These are phyloP conservation scores for Oryza australiensis DNA, from an alignment of 176 grass and related monocot species.

Conservation along the genomic window DNA sequence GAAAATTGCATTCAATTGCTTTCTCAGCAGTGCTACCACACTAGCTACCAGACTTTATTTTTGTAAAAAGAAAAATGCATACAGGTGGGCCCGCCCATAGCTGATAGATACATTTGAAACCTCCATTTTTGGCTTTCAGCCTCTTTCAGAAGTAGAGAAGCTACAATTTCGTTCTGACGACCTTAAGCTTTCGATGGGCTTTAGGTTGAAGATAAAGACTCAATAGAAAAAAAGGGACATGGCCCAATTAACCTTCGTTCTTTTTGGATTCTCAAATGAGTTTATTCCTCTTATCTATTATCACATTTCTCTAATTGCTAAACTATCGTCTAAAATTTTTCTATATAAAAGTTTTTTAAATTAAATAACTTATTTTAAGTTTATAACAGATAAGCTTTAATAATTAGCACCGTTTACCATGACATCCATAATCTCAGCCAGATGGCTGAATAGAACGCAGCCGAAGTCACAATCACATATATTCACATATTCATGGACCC, in stretches of 20 bases:
- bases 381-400: too few species aligned
- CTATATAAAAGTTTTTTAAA: too few species aligned
- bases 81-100: neutral
- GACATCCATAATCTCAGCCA: too few species aligned
- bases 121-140: neutral
- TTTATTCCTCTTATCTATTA: too few species aligned
- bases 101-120: neutral
- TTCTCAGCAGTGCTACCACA: neutral
- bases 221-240: neutral
- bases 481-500: too few species aligned
- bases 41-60: neutral
- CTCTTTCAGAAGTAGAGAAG: neutral
- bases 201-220: neutral
- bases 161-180: neutral
- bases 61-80: neutral
- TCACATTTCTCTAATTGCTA: too few species aligned
- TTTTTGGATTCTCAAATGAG: too few species aligned
- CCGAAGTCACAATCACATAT: too few species aligned
- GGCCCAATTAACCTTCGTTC: neutral
- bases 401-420: too few species aligned
- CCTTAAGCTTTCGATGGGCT: neutral
- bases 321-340: too few species aligned
- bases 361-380: too few species aligned
- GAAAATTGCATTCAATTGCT: neutral
- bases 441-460: too few species aligned